Base-by-base conservation (phyloP, 768 basidiomycete species). In the Rhodocollybia butyracea region DNA sequence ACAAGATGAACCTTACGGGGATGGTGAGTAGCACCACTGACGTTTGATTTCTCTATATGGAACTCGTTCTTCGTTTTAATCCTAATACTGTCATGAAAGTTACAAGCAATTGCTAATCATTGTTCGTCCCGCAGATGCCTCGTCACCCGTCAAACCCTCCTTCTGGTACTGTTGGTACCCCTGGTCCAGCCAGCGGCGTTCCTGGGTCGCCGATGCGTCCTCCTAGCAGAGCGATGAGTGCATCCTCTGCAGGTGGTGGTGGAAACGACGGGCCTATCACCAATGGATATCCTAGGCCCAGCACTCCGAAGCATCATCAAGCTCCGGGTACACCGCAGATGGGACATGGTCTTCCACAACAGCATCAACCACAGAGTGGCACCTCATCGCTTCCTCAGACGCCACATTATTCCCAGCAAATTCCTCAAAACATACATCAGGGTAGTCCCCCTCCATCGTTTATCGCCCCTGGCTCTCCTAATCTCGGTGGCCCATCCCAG, bases 191-290 rank as follows among this genome's bases (percentile, higher is more conserved):
- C n/a, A 30, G 27, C n/a, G 39, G 29, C 19, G 24, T 30, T 8
- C 55, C 51, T 13, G 51, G 39, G 30, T 46, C 53, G 10, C 42
- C 32, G 11, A 54, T 47, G 48, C 56, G 56, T 26, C 56, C 56
- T 34, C 56, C 56, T 3, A 57, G 56, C 38, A 27, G 56, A 17
- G 47, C 56, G 2, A 56, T 50, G 55, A 56, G 46, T 21, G 50
- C 36, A 15, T 26, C 42, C 11, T 31, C 42, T 30, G 21, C 32
- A 10, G 43, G 42, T 19, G 53, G 41, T 19, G 27, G 19, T 13
- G 41, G 30, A 2, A 53, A 43, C 15, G 51, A 53, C 15, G 47
- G 47, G 6, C 30, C 31, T 24, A 38, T 53, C 12, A 24, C 36
- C 42, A 46, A 46, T 36, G 53, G 53, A 3, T 54, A 43, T 54